Evolutionary conservation across 148 eudicot species (phyloP).

Genomic region (Heliamphora exappendiculata): DNA sequence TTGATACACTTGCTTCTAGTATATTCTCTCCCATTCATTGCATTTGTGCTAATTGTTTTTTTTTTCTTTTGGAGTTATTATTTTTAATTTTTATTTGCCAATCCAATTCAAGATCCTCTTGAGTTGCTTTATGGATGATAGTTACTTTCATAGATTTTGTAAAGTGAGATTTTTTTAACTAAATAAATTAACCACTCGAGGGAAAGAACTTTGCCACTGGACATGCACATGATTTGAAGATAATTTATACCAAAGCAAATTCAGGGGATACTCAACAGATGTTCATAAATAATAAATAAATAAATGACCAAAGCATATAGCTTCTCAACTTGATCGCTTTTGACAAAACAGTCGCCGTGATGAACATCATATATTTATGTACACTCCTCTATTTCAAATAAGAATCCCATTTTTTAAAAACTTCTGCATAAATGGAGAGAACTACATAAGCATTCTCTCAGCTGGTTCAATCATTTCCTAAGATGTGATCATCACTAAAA

Average conservation of each 20-base stretch:
- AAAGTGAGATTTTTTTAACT: too few relatives aligned
- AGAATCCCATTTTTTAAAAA: background rate
- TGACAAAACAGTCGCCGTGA: background rate
- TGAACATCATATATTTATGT: background rate
- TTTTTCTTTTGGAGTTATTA: too few relatives aligned
- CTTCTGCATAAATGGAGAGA: background rate
- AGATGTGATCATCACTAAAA: background rate
- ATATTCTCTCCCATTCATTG: too few relatives aligned
- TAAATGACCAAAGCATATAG: background rate
- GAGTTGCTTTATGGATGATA: too few relatives aligned
- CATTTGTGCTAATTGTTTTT: too few relatives aligned
- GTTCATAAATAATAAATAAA: background rate
- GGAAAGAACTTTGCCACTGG: too few relatives aligned
- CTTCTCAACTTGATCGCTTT: background rate
- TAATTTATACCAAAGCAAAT: background rate
- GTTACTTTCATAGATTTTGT: too few relatives aligned
- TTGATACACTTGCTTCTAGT: too few relatives aligned
- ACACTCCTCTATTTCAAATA: background rate
- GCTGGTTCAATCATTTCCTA: background rate
- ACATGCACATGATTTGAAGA: background rate
- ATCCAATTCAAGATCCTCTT: too few relatives aligned
- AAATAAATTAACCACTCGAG: too few relatives aligned
- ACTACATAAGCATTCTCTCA: background rate
- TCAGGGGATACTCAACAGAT: background rate
- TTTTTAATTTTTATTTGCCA: too few relatives aligned